phyloP scores from a whole-genome alignment of 75 land plant species.

The Ceratopteris richardii region DNA sequence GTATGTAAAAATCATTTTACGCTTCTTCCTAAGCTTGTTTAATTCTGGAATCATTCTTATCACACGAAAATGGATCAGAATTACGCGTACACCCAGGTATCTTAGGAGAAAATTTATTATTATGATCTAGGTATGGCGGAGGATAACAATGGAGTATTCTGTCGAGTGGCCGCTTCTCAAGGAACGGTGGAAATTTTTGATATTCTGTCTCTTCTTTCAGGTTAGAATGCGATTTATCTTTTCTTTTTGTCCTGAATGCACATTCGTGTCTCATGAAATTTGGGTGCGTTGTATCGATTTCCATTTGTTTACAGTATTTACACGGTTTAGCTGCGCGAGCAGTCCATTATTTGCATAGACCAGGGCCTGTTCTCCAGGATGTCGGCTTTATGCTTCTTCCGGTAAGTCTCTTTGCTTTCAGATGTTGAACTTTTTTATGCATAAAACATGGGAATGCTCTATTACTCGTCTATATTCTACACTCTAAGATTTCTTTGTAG shows the following conservation, averaged over 20 bases:
- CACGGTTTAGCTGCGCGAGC: conserved; percentile 94
- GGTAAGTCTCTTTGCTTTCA: conserved; percentile 26
- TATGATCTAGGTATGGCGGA: conserved; percentile 44
- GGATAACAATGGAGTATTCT: conserved; percentile 34
- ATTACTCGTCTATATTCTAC: neutral
- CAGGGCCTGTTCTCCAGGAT: conserved; percentile 91
- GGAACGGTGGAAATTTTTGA: conserved; percentile 49
- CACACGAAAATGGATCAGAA: too few species aligned
- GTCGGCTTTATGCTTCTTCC: conserved; percentile 74
- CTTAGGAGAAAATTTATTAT: too few species aligned
- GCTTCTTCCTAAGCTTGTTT: too few species aligned
- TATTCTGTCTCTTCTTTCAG: conserved; percentile 46
- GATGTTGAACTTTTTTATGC: neutral
- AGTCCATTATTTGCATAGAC: conserved; percentile 86
- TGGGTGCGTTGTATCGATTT: too few species aligned
- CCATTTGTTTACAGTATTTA: conserved; percentile 44
- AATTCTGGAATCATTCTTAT: too few species aligned
- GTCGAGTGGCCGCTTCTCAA: conserved; percentile 38
- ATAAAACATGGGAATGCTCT: neutral
- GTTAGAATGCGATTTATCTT: conserved; percentile 8
- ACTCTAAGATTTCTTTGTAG: neutral
- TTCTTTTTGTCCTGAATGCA: neutral
- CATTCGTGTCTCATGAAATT: too few species aligned
- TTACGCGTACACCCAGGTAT: too few species aligned
- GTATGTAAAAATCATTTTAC: too few species aligned